Percentiles rank a stretch among this genome's conserved stretches.
Conservation (phyloP, 2,329 filamentous ascomycete species). For the Exophiala lecanii-corni region DNA sequence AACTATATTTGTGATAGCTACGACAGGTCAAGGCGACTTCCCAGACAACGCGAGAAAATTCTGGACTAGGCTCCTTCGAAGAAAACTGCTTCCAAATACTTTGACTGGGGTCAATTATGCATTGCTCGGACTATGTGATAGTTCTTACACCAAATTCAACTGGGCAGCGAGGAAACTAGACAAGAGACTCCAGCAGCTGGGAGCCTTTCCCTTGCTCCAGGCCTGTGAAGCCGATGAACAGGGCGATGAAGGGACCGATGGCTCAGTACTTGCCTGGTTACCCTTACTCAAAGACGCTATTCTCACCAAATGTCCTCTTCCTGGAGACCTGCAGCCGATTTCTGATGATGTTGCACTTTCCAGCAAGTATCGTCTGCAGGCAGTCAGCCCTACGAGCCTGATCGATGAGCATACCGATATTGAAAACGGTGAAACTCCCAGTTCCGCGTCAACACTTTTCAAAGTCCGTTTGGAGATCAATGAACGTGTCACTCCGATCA, state of each 20-base stretch:
- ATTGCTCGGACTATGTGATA: constrained; percentile 88
- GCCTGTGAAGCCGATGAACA: constrained; percentile 89
- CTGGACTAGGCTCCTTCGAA: constrained; percentile 79
- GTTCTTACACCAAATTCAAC: constrained; percentile 93
- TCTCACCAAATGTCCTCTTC: constrained; percentile 64
- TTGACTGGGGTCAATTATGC: constrained; percentile 68
- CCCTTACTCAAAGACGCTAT: constrained; percentile 63
- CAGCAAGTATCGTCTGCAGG: constrained; percentile 15
- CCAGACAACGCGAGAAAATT: constrained; percentile 76
- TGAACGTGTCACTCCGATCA: constrained; percentile 64
- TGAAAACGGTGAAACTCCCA: constrained; percentile 21
- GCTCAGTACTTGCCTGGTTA: constrained; percentile 74
- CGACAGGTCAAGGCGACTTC: constrained; percentile 90
- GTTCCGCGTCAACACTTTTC: constrained; percentile 54
- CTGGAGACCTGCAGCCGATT: constrained; percentile 49
- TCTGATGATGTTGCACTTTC: constrained; percentile 18
- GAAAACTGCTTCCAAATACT: constrained; percentile 67
- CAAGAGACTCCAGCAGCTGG: constrained; percentile 77
- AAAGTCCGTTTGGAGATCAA: constrained; percentile 61
- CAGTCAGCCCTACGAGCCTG: too few species aligned
- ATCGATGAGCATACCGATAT: constrained; percentile 6
- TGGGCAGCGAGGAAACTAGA: constrained; percentile 86
- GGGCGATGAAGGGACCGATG: constrained; percentile 84
- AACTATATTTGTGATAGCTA: constrained; percentile 74
- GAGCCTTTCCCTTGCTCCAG: constrained; percentile 69